These are phyloP conservation scores for Polygonum aviculare DNA, from an alignment of 148 eudicot genomes.

Conservation along the genomic window DNA sequence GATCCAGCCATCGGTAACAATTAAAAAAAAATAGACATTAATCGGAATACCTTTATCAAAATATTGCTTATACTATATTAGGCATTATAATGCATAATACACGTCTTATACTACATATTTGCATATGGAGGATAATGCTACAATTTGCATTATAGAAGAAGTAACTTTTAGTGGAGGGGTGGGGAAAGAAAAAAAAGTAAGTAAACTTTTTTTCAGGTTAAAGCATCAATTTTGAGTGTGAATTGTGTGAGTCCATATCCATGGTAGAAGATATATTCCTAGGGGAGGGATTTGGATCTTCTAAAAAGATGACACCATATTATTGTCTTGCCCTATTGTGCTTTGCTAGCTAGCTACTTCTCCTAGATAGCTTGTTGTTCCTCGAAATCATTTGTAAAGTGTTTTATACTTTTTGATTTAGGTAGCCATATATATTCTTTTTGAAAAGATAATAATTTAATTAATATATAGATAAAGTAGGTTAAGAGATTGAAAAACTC, in stretches of 20 bases:
- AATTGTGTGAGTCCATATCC: not conserved
- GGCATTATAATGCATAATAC: no score
- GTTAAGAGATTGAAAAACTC: no score
- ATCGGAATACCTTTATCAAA: no score
- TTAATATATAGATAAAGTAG: not conserved
- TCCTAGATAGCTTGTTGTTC: not conserved
- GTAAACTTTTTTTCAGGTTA: not conserved
- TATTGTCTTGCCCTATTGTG: not conserved
- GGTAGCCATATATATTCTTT: not conserved
- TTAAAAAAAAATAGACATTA: no score
- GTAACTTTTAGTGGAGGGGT: not conserved
- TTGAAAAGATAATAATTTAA: no score
- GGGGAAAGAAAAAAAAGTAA: not conserved
- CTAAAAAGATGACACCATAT: conserved; percentile 24
- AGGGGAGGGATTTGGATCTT: conserved; percentile 26
- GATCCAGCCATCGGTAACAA: no score
- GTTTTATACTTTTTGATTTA: not conserved
- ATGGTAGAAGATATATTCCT: conserved; percentile 13
- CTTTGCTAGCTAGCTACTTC: not conserved
- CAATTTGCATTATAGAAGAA: not conserved
- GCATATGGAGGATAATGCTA: no score
- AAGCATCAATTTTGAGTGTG: not conserved
- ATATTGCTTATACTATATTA: no score
- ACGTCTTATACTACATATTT: no score
- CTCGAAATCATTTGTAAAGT: conserved; percentile 6